Evolutionary conservation across 2,329 filamentous ascomycete genomes (phyloP).

Genomic region (Myriangium duriaei): DNA sequence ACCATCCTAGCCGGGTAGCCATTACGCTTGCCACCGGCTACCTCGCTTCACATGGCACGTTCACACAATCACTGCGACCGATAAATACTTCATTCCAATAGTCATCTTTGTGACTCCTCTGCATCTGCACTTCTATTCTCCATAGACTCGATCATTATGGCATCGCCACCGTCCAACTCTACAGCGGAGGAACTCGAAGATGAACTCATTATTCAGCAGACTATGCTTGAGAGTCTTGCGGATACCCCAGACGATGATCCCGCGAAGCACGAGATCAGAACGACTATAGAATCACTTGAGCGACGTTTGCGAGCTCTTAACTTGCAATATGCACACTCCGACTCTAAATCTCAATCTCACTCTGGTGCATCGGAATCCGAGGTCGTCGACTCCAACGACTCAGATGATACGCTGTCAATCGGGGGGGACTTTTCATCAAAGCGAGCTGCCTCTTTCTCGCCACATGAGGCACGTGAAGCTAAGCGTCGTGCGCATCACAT

Average conservation of each 20-base stretch:
- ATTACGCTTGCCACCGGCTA: too few relatives aligned
- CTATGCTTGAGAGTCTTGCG: conserved; percentile 22
- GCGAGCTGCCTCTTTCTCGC: background rate
- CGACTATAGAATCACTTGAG: conserved; percentile 15
- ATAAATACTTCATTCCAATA: too few relatives aligned
- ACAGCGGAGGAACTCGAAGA: conserved; percentile 19
- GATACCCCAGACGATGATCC: conserved; percentile 19
- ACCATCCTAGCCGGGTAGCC: too few relatives aligned
- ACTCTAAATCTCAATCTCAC: conserved; percentile 6
- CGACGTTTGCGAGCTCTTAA: conserved; percentile 10
- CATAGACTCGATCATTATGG: conserved; percentile 9
- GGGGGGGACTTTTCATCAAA: conserved; percentile 3
- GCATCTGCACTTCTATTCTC: too few relatives aligned
- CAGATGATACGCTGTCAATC: conserved; percentile 3
- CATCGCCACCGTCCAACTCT: conserved; percentile 13
- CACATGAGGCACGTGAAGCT: conserved; percentile 2
- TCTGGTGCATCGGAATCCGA: conserved; percentile 2
- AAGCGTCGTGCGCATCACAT: conserved; percentile 3
- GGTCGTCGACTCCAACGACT: conserved; percentile 1
- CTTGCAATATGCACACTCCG: conserved; percentile 6
- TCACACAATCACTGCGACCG: too few relatives aligned
- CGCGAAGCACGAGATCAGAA: conserved; percentile 15
- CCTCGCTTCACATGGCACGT: too few relatives aligned
- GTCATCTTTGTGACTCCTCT: too few relatives aligned
- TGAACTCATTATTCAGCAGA: conserved; percentile 22